phyloP scores from a whole-genome alignment of 148 eudicot genomes.

The Euryodendron excelsum region DNA sequence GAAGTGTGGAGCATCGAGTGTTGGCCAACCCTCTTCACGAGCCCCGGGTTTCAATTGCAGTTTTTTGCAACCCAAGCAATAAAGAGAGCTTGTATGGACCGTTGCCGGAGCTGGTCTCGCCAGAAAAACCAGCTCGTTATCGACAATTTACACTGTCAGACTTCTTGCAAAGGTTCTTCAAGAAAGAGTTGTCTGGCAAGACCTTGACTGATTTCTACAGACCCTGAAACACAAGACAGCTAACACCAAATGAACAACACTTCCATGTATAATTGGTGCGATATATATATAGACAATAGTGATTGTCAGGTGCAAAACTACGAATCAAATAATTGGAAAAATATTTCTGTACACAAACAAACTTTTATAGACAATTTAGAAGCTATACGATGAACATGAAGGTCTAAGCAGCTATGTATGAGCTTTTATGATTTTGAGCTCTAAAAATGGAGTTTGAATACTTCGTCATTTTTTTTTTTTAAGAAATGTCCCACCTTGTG shows the following conservation, averaged over 20 bases:
- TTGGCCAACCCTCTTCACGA: conserved; percentile 41
- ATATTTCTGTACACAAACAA: too few species aligned
- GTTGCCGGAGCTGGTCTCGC: conserved; percentile 49
- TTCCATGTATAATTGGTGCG: neutral
- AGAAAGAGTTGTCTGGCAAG: conserved; percentile 55
- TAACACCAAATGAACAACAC: neutral
- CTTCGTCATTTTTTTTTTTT: too few species aligned
- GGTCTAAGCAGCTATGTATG: too few species aligned
- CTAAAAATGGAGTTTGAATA: too few species aligned
- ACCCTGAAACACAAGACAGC: neutral
- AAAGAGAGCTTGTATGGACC: conserved; percentile 54
- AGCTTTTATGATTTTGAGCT: too few species aligned
- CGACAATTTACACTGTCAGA: conserved; percentile 36
- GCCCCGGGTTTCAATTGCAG: conserved; percentile 51
- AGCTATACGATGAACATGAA: too few species aligned
- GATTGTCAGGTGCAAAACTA: too few species aligned
- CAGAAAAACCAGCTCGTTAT: conserved; percentile 52
- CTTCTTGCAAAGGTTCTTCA: conserved; percentile 45
- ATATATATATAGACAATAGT: neutral
- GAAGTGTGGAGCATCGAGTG: conserved; percentile 65
- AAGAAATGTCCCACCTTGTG: too few species aligned
- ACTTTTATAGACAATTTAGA: too few species aligned
- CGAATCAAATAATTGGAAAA: too few species aligned
- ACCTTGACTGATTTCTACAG: conserved; percentile 39
- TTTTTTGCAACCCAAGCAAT: conserved; percentile 51